Base-by-base conservation (phyloP, 2,329 filamentous ascomycete species). In the Pseudogymnoascus sp. region DNA sequence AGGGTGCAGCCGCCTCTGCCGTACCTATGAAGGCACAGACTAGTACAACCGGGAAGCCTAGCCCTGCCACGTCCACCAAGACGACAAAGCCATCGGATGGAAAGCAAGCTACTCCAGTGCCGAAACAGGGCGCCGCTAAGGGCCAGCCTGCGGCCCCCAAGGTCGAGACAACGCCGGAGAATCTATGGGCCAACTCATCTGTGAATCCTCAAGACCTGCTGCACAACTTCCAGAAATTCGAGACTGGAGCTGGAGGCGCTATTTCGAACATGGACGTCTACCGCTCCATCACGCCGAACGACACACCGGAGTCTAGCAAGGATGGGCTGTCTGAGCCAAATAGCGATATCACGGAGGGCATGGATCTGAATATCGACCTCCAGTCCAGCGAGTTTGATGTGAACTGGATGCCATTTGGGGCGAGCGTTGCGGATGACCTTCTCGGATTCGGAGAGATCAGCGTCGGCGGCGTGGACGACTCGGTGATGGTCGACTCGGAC, bases 271-370 rank as follows among this genome's bases (percentile, higher is more conserved):
- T 82, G 71, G 78, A 74, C 62, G 75, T 82, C 8, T 85, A 84
- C 68, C 79, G 80, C 19, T 79, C 81, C 1, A 75, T 82, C 64
- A 84, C 84, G 23, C 84, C 84, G 0, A 84, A 86, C 65, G 83
- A 87, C 69, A 87, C 85, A 7, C 85, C 85, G 0, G 85, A 87
- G 67, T 87, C 84, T 1, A 83, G 78, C 72, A 85, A 86, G 71
- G 84, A 87, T 67, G 80, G 82, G 3, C 73, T 77, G 8, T 86
- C 84, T 42, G 84, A 87, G 68, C 82, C 83, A 9, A 86, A 81
- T 65, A 87, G 83, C 69, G 85, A 87, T 67, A 81, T 87, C 17
- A 80, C 83, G 2, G 85, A 87, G 64, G 78, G 77, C 4, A 77
- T 79, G 3, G 72, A 75, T 15, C 75, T 85, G 13, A 83, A 86